Percentiles rank a stretch among this genome's conserved stretches.
Evolutionary conservation across 345 rosid species (phyloP).

Genomic region (Populus pruinosa): DNA sequence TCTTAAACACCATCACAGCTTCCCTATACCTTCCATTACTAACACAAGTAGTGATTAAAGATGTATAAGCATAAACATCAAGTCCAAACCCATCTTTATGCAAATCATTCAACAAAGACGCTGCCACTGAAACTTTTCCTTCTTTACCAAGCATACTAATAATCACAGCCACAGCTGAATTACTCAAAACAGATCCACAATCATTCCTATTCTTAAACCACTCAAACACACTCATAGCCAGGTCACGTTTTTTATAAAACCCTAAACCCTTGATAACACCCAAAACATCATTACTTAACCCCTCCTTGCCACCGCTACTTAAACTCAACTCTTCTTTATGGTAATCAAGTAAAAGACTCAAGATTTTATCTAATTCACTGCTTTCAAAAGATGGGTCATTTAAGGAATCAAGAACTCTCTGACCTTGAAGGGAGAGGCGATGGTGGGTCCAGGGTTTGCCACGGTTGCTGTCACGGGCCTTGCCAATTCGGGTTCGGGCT

Average conservation of each 20-base stretch:
- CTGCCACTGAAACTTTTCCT: conserved; percentile 56
- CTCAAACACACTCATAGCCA: conserved; percentile 65
- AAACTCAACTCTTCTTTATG: conserved; percentile 28
- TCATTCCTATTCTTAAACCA: conserved; percentile 66
- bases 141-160: conserved; percentile 66
- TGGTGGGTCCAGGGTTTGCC: conserved; percentile 75
- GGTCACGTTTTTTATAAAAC: conserved; percentile 55
- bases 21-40: conserved; percentile 80
- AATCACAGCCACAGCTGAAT: conserved; percentile 60
- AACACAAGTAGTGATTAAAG: conserved; percentile 64
- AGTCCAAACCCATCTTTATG: conserved; percentile 50
- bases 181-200: conserved; percentile 35
- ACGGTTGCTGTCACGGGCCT: conserved; percentile 57
- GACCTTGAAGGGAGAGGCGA: conserved; percentile 64
- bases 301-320: conserved; percentile 9
- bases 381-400: conserved; percentile 55
- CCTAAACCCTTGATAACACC: conserved; percentile 79
- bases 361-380: conserved; percentile 32
- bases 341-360: conserved; percentile 39
- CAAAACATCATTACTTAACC: conserved; percentile 45
- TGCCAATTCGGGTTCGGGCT: conserved; percentile 60
- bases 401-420: conserved; percentile 49
- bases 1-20: conserved; percentile 63
- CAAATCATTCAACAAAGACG: conserved; percentile 52
- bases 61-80: conserved; percentile 79